Conservation (phyloP, 2,329 filamentous ascomycete species). For the Anisogramma anomala region DNA sequence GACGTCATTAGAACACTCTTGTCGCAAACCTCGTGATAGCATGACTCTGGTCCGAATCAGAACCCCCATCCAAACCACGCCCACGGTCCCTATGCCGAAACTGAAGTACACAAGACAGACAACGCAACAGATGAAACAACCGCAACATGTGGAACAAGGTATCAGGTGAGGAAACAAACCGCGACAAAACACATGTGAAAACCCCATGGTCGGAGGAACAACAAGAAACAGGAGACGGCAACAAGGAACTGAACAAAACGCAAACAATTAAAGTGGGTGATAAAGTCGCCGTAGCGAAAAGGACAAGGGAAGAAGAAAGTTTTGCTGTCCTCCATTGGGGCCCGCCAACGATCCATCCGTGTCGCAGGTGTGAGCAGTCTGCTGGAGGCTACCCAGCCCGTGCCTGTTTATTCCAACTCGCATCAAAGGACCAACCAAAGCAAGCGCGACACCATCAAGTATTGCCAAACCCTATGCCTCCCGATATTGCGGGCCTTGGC, state of each 20-base stretch:
- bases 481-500: constrained; percentile 28
- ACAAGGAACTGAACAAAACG: constrained; percentile 20
- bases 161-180: constrained; percentile 35
- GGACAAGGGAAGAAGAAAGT: constrained; percentile 32
- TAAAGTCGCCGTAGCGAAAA: constrained; percentile 35
- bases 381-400: constrained; percentile 21
- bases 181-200: constrained; percentile 9
- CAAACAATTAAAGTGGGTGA: constrained; percentile 28
- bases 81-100: constrained; percentile 3
- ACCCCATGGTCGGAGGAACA: constrained; percentile 13
- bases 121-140: constrained; percentile 7
- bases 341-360: constrained; percentile 35
- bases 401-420: constrained; percentile 20
- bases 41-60: constrained; percentile 2
- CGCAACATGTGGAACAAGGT: constrained; percentile 45
- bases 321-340: constrained; percentile 33
- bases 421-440: constrained; percentile 20
- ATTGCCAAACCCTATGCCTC: constrained; percentile 28
- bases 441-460: constrained; percentile 22
- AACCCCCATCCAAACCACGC: background rate
- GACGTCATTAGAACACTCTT: constrained; percentile 9
- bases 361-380: constrained; percentile 35
- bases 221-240: constrained; percentile 21
- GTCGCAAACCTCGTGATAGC: constrained; percentile 5
- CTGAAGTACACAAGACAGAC: constrained; percentile 11